These are phyloP conservation scores for Pythium chondricola DNA, from an alignment of 352 stramenopile species.

Conservation along the genomic window DNA sequence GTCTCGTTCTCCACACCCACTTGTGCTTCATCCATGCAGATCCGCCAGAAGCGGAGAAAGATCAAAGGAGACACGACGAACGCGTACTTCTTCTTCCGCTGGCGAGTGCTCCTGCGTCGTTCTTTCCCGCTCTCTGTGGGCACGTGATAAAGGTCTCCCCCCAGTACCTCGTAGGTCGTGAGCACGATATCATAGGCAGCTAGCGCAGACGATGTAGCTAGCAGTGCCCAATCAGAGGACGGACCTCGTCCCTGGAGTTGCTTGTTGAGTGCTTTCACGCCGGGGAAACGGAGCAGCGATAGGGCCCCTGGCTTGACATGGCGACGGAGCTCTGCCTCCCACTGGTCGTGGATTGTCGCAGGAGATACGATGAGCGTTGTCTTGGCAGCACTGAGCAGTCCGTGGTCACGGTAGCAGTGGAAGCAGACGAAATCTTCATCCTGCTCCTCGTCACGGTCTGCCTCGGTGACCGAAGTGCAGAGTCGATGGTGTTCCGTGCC, in stretches of 20 bases:
- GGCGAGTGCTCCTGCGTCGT: constrained; percentile 54
- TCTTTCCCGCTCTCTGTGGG: constrained; percentile 25
- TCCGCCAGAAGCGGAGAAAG: constrained; percentile 82
- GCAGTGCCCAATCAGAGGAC: constrained; percentile 44
- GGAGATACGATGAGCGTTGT: constrained; percentile 93
- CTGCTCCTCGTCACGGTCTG: background rate
- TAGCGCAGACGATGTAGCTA: constrained; percentile 48
- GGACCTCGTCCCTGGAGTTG: constrained; percentile 24
- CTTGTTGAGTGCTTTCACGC: constrained; percentile 40
- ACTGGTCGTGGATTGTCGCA: constrained; percentile 87
- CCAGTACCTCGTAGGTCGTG: constrained; percentile 87
- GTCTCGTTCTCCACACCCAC: constrained; percentile 76
- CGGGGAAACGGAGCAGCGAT: constrained; percentile 47
- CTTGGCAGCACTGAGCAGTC: constrained; percentile 36
- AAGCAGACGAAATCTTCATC: constrained; percentile 49
- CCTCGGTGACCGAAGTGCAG: constrained; percentile 30
- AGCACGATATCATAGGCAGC: constrained; percentile 88
- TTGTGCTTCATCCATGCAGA: constrained; percentile 93
- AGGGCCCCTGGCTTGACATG: constrained; percentile 59
- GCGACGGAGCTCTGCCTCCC: constrained; percentile 79
- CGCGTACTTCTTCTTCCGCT: constrained; percentile 67
- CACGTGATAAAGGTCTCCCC: constrained; percentile 75
- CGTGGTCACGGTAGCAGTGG: constrained; percentile 41
- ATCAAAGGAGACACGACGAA: constrained; percentile 86
- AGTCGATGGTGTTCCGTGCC: constrained; percentile 54